These are phyloP conservation scores for Naematelia encephala DNA, from an alignment of 768 basidiomycete genomes.

Conservation along the genomic window DNA sequence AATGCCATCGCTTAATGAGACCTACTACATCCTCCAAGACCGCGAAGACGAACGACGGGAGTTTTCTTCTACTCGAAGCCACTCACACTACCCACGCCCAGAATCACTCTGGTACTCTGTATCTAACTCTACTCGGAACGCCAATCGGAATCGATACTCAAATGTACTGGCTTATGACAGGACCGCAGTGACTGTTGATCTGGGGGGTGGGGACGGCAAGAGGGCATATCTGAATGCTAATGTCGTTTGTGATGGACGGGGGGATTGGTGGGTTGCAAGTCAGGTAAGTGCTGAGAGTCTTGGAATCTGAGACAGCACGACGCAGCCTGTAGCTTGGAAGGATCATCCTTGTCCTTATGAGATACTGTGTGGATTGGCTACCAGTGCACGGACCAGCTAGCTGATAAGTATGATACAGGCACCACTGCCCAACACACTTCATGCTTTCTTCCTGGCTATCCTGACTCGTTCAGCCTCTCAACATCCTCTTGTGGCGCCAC, in stretches of 20 bases:
- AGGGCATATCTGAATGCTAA: conserved; percentile 49
- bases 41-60: not conserved
- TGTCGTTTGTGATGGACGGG: conserved; percentile 40
- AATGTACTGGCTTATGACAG: conserved; percentile 48
- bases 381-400: not conserved
- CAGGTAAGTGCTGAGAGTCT: too few species aligned
- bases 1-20: not conserved
- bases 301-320: too few species aligned
- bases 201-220: conserved; percentile 10
- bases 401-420: conserved; percentile 30
- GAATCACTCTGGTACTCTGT: conserved; percentile 37
- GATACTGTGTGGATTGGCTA: too few species aligned
- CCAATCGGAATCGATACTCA: conserved; percentile 39
- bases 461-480: conserved; percentile 26
- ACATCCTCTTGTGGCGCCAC: conserved; percentile 16
- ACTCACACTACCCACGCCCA: not conserved
- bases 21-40: conserved; percentile 1
- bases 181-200: conserved; percentile 37
- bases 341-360: too few species aligned
- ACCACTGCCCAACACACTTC: conserved; percentile 39
- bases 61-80: not conserved
- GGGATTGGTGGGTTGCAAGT: conserved; percentile 47
- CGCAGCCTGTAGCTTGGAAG: too few species aligned
- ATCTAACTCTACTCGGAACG: conserved; percentile 20
- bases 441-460: conserved; percentile 42